Conservation (phyloP, 768 basidiomycete genomes). For the Panaeolus papilionaceus region DNA sequence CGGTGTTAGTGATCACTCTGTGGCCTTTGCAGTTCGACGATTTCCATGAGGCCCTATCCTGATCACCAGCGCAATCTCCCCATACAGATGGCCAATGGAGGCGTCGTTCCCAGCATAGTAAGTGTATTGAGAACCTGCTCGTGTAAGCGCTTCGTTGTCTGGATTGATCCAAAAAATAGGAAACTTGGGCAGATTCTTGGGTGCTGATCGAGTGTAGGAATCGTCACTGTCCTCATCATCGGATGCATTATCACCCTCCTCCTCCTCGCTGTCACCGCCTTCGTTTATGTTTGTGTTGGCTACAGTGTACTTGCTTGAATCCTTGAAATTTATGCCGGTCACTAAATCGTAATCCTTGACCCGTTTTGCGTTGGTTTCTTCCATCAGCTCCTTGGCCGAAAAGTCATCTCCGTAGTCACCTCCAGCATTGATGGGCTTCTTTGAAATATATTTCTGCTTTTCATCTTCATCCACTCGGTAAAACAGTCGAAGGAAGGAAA, state of each 20-base stretch:
- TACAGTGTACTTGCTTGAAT: not conserved
- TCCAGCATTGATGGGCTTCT: not conserved
- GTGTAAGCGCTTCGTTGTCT: not conserved
- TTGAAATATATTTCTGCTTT: not conserved
- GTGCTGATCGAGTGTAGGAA: not conserved
- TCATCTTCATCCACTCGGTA: slow-evolving; percentile 8
- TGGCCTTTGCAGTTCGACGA: not conserved
- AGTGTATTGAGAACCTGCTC: not conserved
- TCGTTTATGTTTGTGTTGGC: too few species aligned
- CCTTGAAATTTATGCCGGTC: not conserved
- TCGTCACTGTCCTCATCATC: not conserved
- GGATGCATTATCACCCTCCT: not conserved
- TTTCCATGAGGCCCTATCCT: not conserved
- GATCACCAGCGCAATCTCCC: not conserved
- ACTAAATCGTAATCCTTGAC: not conserved
- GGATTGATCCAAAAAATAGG: slow-evolving; percentile 18
- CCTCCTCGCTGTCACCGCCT: not conserved
- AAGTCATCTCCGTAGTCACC: not conserved
- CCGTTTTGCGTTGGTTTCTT: not conserved
- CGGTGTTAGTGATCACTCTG: too few species aligned
- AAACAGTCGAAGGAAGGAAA: slow-evolving; percentile 14
- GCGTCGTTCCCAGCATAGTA: not conserved
- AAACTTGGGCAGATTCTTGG: not conserved
- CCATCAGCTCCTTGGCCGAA: not conserved
- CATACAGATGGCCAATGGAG: not conserved